A percentile compares a stretch with the other conserved stretches of the same genome.
Evolutionary conservation across 2,329 filamentous ascomycete species (phyloP).

Genomic region (Colletotrichum tropicicola): DNA sequence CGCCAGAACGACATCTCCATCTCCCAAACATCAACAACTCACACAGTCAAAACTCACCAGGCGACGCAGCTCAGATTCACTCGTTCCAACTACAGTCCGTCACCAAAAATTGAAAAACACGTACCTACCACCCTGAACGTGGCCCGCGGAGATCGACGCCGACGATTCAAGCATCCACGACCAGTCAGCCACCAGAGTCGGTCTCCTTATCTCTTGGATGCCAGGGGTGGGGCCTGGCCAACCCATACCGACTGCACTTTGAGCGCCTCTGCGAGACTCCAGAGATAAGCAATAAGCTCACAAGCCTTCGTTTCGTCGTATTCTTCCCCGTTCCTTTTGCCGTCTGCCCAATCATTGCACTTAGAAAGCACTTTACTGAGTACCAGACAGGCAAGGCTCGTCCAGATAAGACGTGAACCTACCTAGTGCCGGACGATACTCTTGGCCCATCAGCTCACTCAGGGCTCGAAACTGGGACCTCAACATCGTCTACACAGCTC

Average conservation of each 20-base stretch:
- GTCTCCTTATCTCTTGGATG: slow-evolving; percentile 29
- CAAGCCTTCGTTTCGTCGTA: slow-evolving; percentile 23
- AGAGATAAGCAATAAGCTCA: slow-evolving; percentile 31
- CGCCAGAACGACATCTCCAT: neutral
- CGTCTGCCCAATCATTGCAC: slow-evolving; percentile 9
- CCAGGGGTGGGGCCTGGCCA: slow-evolving; percentile 29
- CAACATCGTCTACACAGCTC: neutral
- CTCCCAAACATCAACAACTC: neutral
- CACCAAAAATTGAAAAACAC: neutral
- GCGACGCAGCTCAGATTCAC: neutral
- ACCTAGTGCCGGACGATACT: slow-evolving; percentile 2
- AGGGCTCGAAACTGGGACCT: neutral
- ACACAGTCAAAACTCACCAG: neutral
- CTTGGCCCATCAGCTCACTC: neutral
- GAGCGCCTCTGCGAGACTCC: slow-evolving; percentile 20
- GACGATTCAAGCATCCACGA: slow-evolving; percentile 13
- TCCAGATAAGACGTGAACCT: slow-evolving; percentile 26
- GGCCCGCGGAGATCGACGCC: slow-evolving; percentile 23
- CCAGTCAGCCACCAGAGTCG: slow-evolving; percentile 22
- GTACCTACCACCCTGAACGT: slow-evolving; percentile 8
- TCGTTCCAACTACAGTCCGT: neutral
- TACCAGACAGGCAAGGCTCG: slow-evolving; percentile 5
- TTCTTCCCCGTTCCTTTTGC: neutral
- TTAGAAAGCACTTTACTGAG: slow-evolving; percentile 19
- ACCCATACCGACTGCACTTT: slow-evolving; percentile 21